These are phyloP conservation scores for Emericellopsis cladophorae DNA, from an alignment of 2,329 filamentous ascomycete species.

Conservation along the genomic window DNA sequence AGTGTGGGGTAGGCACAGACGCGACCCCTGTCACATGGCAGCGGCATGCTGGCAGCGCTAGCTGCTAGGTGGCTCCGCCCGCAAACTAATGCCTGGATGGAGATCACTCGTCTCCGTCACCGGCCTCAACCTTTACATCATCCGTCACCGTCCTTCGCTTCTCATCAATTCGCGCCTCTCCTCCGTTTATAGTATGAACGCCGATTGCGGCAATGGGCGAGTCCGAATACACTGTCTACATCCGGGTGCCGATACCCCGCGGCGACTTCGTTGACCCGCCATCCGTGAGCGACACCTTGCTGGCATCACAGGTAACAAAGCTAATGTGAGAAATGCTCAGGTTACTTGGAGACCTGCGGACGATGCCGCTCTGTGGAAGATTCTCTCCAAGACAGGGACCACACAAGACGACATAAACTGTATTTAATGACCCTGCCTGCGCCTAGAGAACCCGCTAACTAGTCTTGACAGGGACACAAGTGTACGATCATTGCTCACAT, in stretches of 20 bases:
- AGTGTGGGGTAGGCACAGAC: no score
- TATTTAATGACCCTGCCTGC: conserved; percentile 24
- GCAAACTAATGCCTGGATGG: no score
- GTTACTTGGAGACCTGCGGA: conserved; percentile 81
- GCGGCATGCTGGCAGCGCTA: no score
- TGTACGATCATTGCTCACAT: conserved; percentile 37
- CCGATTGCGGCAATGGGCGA: conserved; percentile 21
- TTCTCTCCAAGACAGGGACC: conserved; percentile 58
- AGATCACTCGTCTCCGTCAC: no score
- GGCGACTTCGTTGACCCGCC: conserved; percentile 85
- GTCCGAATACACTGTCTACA: conserved; percentile 60
- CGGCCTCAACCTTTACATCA: no score
- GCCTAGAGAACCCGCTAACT: conserved; percentile 8
- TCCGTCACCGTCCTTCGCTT: background rate
- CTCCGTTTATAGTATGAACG: background rate
- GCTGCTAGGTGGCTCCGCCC: no score
- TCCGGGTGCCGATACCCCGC: conserved; percentile 79
- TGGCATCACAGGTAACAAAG: background rate
- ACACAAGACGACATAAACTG: conserved; percentile 78
- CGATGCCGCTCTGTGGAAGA: conserved; percentile 80
- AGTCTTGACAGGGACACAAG: conserved; percentile 49
- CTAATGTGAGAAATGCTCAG: conserved; percentile 25
- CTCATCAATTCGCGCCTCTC: background rate
- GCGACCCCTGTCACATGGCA: no score
- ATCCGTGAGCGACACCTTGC: conserved; percentile 42